Base-by-base conservation (phyloP, 768 basidiomycete genomes). In the Amanita rubescens region DNA sequence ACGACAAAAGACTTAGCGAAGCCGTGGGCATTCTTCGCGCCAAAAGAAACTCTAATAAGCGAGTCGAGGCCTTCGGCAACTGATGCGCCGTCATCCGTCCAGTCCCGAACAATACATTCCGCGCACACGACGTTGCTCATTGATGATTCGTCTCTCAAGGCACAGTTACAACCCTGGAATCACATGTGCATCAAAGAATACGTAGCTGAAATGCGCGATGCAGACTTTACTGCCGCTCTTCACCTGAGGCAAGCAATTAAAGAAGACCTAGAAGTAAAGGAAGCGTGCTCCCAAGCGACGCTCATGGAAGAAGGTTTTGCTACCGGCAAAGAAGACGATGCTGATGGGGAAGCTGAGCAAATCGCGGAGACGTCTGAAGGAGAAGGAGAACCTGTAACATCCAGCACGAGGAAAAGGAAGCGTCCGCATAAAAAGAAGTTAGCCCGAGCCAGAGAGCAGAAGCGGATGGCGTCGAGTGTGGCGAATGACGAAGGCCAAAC, bases 111-210 rank as follows among this genome's bases (percentile, higher is more conserved):
- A 34, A 54, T 50, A 5, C 75, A 78, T 57, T 81, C 80, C 0
- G 73, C 70, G 1, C 66, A 55, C 22, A 73, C 74, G 2, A 78
- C 78, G 0, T 59, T 80, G 12, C 70, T 81, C 15, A 67, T 81
- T 11, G 79, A 80, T 57, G 79, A 81, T 59, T 79, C 78, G 2
- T 85, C 75, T 0, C 68, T 69, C 24, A 81, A 80, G 57, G 79
- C 77, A 0, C 75, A 70, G 25, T 71, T 85, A 14, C 90, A 93
- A 62, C 90, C 90, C 0, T 87, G 79, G 70, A 93, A 89, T 62
- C 90, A 93, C 62, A 68, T 92, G 19, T 88, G 85, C 61, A 76
- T 92, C 58, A 74, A 69, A 9, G 89, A 90, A 62, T 92, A 90
- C 62, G 70, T 74, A 12, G 69, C 65, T 1, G 58, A 67, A 8